phyloP scores from a whole-genome alignment of 2,329 filamentous ascomycete genomes.

The Talaromyces piceae region DNA sequence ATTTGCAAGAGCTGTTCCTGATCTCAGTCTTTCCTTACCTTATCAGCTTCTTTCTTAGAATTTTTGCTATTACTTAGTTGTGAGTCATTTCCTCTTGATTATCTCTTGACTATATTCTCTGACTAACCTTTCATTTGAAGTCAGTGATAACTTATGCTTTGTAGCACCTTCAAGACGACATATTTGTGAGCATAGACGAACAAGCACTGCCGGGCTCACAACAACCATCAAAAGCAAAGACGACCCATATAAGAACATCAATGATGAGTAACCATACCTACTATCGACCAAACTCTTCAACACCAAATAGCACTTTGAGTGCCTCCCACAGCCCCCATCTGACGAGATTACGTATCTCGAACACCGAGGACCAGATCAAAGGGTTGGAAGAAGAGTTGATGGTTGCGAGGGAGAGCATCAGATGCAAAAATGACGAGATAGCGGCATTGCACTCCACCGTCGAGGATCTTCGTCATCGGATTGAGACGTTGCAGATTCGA shows the following conservation, averaged over 20 bases:
- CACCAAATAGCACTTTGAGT: neutral
- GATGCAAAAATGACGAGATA: neutral
- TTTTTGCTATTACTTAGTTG: neutral
- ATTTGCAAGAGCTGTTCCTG: too few species aligned
- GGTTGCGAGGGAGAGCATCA: neutral
- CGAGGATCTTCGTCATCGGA: neutral
- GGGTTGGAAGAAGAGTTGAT: neutral
- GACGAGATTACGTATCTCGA: neutral
- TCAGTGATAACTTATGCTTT: neutral
- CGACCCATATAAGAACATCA: neutral
- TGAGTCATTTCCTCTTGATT: neutral
- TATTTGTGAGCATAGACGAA: too few species aligned
- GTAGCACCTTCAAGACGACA: too few species aligned
- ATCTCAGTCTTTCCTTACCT: too few species aligned
- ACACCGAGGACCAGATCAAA: neutral
- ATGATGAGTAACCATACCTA: neutral
- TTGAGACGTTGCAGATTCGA: conserved; percentile 14
- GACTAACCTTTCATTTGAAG: neutral
- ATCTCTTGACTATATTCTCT: neutral
- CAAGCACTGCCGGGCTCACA: too few species aligned
- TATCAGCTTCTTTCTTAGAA: too few species aligned
- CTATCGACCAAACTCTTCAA: neutral
- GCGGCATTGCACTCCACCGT: neutral
- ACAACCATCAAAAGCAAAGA: too few species aligned
- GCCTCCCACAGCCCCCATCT: neutral